A percentile compares a stretch with the other conserved stretches of the same genome.
phyloP scores from a whole-genome alignment of 2,329 filamentous ascomycete species.

The Colletotrichum scovillei region DNA sequence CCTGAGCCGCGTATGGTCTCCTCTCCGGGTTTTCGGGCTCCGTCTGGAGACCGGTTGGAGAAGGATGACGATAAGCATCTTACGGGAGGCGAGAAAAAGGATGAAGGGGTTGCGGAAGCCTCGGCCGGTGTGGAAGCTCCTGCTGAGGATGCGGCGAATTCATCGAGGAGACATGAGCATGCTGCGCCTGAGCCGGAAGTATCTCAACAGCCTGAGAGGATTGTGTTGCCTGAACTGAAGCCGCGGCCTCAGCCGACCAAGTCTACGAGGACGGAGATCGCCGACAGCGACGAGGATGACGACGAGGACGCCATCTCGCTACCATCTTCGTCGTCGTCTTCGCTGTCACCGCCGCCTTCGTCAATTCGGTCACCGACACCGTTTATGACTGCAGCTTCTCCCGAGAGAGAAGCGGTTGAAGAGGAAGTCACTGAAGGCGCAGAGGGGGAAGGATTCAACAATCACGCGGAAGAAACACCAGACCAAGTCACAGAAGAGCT shows the following conservation, averaged over 20 bases:
- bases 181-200: neutral
- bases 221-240: slow-evolving; percentile 26
- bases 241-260: neutral
- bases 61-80: neutral
- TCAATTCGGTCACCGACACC: slow-evolving; percentile 10
- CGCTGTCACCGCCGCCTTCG: slow-evolving; percentile 37
- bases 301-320: slow-evolving; percentile 45
- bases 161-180: neutral
- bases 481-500: neutral
- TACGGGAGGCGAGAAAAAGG: neutral
- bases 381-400: neutral
- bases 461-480: neutral
- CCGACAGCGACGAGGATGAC: slow-evolving; percentile 55
- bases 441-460: neutral
- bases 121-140: neutral
- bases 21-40: neutral
- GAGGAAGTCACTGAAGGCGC: neutral
- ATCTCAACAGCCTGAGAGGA: neutral
- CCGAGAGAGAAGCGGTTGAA: neutral
- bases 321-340: slow-evolving; percentile 16
- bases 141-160: neutral
- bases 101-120: neutral
- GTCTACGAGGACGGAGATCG: slow-evolving; percentile 43
- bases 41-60: slow-evolving; percentile 2
- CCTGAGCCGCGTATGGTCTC: neutral